Evolutionary conservation across 768 basidiomycete species (phyloP).

Genomic region (Lentinus brumalis): DNA sequence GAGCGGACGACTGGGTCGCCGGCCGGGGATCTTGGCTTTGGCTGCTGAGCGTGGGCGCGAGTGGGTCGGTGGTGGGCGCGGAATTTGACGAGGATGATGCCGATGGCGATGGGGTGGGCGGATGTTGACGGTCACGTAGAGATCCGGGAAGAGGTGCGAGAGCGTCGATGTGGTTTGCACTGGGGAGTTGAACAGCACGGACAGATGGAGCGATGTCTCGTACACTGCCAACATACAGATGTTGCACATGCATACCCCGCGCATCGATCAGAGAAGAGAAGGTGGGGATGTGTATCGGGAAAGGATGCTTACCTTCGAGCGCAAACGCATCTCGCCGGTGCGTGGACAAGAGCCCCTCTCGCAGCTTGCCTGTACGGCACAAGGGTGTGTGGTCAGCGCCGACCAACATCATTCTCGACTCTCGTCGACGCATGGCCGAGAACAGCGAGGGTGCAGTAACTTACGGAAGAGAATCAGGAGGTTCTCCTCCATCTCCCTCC

Average conservation of each 20-base stretch:
- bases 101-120: slow-evolving; percentile 15
- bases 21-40: not conserved
- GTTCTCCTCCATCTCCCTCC: slow-evolving; percentile 63
- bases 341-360: slow-evolving; percentile 71
- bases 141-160: slow-evolving; percentile 54
- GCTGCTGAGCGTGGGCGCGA: not conserved
- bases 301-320: slow-evolving; percentile 57
- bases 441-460: slow-evolving; percentile 27
- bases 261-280: not conserved
- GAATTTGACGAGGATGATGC: not conserved
- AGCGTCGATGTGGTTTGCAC: slow-evolving; percentile 65
- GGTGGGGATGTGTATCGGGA: no score
- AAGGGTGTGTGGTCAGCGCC: not conserved
- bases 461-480: slow-evolving; percentile 73
- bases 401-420: not conserved
- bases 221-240: slow-evolving; percentile 51
- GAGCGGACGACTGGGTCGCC: not conserved
- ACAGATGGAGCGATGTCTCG: slow-evolving; percentile 70
- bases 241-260: not conserved
- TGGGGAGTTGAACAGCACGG: slow-evolving; percentile 61
- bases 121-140: slow-evolving; percentile 37
- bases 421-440: not conserved
- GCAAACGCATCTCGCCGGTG: slow-evolving; percentile 62
- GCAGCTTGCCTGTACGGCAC: slow-evolving; percentile 60
- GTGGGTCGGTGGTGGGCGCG: not conserved